Base-by-base conservation (phyloP, 164 flowering plant genomes). In the Litsea cubeba region DNA sequence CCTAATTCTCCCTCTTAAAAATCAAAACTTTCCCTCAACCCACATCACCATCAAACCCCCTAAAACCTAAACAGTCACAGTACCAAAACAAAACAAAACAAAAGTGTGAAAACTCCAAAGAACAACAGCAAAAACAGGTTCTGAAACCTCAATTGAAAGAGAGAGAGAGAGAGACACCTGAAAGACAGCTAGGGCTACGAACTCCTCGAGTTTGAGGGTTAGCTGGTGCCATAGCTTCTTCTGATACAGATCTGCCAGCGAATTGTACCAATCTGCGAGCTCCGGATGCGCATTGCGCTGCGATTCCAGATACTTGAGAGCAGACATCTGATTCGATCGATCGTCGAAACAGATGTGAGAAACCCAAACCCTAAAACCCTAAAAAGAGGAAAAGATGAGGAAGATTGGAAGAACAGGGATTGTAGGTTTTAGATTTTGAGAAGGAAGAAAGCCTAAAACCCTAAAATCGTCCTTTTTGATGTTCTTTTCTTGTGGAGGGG, bases 201-300 rank as follows among this genome's bases (percentile, higher is more conserved):
- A 95, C 81, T 93, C 94, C 65, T 95, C 98, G 71, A 95, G 95
- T 83, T 92, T 91, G 75, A 84, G 87, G 49, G 99, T 89, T 68
- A 95, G 99, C 83, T 93, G 98, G 71, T 95, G 98, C 99, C 99
- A 95, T 11, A 93, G 95, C 90, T 95, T 95, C 81, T 72, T 86
- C 88, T 91, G 88, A 82, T 95, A 93, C 85, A 95, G 93, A 91
- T 95, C 98, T 65, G 87, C 92, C 5, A 95, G 84, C 40, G 90
- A 71, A 70, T 79, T 87, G 90, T 85, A 95, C 97, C 99, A 93
- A 5, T 93, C 98, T 7, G 84, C 80, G 0, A 93, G 95, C 86
- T 95, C 97, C 60, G 99, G 99, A 46, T 93, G 97, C 49, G 84
- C 73, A 78, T 74, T 84, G 1, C 99, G 88, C 64, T 85, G 88